These are phyloP conservation scores for Podila epicladia DNA, from an alignment of 192 early-diverging fungal genomes.

Conservation along the genomic window DNA sequence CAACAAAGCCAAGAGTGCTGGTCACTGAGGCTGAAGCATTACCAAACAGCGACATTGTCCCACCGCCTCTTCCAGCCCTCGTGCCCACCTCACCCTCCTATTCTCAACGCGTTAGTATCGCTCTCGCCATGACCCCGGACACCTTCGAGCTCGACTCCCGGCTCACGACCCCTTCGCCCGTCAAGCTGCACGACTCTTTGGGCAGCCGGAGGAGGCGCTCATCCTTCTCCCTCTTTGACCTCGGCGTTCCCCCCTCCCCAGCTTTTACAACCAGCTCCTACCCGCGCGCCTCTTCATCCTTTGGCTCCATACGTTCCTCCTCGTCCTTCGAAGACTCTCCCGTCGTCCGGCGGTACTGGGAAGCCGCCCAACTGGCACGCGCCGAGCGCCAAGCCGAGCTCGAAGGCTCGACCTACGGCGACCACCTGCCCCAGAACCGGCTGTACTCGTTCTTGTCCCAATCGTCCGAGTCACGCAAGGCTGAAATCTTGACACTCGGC, in stretches of 20 bases:
- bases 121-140: neutral
- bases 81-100: neutral
- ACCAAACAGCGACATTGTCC: neutral
- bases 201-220: neutral
- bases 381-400: slow-evolving; percentile 3
- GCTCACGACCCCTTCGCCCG: neutral
- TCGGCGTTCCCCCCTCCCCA: neutral
- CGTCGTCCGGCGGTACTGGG: slow-evolving; percentile 7
- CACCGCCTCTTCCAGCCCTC: neutral
- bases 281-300: neutral
- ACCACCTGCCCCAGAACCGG: neutral
- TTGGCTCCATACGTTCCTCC: neutral
- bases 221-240: neutral
- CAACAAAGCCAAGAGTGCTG: neutral
- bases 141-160: neutral
- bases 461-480: slow-evolving; percentile 26
- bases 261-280: neutral
- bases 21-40: neutral
- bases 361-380: neutral
- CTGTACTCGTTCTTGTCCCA: slow-evolving; percentile 17
- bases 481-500: slow-evolving; percentile 28
- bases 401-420: slow-evolving; percentile 18
- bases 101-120: neutral
- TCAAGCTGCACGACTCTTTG: neutral
- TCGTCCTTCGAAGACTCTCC: neutral